Percentiles rank a stretch among this genome's conserved stretches.
Conservation (phyloP, 1,284 basidiomycete species). For the Apiotrichum gamsii region DNA sequence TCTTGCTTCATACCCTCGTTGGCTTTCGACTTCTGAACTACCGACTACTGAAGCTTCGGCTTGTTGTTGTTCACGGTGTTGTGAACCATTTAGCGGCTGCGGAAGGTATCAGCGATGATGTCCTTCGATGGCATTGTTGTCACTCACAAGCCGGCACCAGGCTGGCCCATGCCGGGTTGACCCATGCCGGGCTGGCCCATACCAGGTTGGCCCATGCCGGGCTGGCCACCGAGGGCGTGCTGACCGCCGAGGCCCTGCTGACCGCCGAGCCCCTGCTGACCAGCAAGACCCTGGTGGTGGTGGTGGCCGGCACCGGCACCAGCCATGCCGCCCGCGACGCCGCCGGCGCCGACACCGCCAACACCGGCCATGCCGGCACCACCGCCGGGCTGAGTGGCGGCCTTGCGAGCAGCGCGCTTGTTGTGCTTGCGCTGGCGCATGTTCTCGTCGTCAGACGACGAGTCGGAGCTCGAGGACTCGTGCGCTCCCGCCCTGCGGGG, state of each 20-base stretch:
- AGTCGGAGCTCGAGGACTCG: slow-evolving; percentile 7
- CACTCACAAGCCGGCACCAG: too few relatives aligned
- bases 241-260: not conserved
- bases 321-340: not conserved
- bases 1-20: too few relatives aligned
- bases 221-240: slow-evolving; percentile 5
- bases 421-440: slow-evolving; percentile 8
- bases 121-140: too few relatives aligned
- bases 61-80: too few relatives aligned
- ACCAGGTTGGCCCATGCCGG: slow-evolving; percentile 1
- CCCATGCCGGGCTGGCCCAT: slow-evolving; percentile 4
- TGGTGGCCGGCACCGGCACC: not conserved
- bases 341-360: slow-evolving; percentile 1
- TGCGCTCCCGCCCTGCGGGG: slow-evolving; percentile 4
- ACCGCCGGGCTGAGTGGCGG: not conserved
- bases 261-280: not conserved
- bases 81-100: too few relatives aligned
- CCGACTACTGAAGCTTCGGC: too few relatives aligned
- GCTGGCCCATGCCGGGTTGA: too few relatives aligned
- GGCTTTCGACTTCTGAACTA: too few relatives aligned
- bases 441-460: slow-evolving; percentile 6
- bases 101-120: too few relatives aligned
- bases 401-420: slow-evolving; percentile 2
- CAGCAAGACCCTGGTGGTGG: not conserved
- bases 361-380: slow-evolving; percentile 1